A percentile compares a stretch with the other conserved stretches of the same genome.
phyloP scores from a whole-genome alignment of 2,329 filamentous ascomycete species.

The Lachnellula subtilissima region DNA sequence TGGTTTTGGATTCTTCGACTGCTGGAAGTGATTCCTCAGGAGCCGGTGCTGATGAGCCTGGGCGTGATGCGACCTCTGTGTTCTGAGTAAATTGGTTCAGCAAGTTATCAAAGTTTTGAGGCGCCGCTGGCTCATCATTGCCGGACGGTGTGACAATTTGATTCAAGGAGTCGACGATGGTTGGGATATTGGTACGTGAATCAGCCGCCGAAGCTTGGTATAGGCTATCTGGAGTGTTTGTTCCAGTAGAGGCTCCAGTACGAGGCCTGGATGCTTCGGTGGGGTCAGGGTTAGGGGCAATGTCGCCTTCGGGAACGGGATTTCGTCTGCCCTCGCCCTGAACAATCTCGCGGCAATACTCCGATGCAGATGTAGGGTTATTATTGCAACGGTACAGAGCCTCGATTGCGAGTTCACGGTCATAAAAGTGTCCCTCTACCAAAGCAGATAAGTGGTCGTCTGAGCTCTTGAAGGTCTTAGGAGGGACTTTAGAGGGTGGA shows the following conservation, averaged over 20 bases:
- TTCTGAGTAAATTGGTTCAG: slow-evolving; percentile 12
- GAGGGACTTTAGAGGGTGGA: slow-evolving; percentile 32
- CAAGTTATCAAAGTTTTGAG: slow-evolving; percentile 17
- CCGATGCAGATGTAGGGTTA: slow-evolving; percentile 51
- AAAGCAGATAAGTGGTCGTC: slow-evolving; percentile 39
- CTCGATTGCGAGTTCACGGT: slow-evolving; percentile 65
- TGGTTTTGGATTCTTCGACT: slow-evolving; percentile 4
- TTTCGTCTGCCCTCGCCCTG: slow-evolving; percentile 58
- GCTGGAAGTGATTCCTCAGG: slow-evolving; percentile 2
- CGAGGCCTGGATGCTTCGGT: slow-evolving; percentile 25
- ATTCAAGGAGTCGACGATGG: slow-evolving; percentile 17
- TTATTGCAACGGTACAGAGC: slow-evolving; percentile 80
- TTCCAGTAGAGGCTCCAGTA: slow-evolving; percentile 28
- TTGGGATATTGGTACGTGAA: slow-evolving; percentile 6
- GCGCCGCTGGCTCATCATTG: slow-evolving; percentile 2
- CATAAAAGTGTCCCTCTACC: slow-evolving; percentile 39
- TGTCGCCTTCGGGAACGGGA: slow-evolving; percentile 61
- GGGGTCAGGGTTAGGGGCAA: slow-evolving; percentile 32
- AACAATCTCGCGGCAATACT: slow-evolving; percentile 68
- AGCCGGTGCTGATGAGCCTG: slow-evolving; percentile 3
- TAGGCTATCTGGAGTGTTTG: slow-evolving; percentile 22
- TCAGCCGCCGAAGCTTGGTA: slow-evolving; percentile 21
- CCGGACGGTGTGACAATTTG: slow-evolving; percentile 5
- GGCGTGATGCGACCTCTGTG: not conserved
- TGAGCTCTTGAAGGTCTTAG: slow-evolving; percentile 48